A percentile compares a stretch with the other conserved stretches of the same genome.
Conservation (phyloP, 257 asterid genomes). For the Solanum tarijense region DNA sequence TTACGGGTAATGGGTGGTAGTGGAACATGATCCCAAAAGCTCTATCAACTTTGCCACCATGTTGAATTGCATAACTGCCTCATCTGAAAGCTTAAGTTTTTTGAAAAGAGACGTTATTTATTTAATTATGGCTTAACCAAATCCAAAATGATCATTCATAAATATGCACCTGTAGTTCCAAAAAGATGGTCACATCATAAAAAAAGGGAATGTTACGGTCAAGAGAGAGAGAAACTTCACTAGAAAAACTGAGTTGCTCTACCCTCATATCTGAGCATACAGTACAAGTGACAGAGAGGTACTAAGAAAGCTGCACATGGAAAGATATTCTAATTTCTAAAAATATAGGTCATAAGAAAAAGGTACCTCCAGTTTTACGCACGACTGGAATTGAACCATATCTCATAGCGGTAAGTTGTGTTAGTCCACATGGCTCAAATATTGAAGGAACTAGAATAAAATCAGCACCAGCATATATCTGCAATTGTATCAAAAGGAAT, state of each 20-base stretch:
- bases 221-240: background rate
- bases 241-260: background rate
- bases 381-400: constrained; percentile 91
- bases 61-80: background rate
- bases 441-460: constrained; percentile 91
- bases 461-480: constrained; percentile 98
- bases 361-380: constrained; percentile 94
- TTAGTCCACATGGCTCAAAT: constrained; percentile 98
- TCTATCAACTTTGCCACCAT: background rate
- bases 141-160: background rate
- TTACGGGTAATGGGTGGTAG: background rate
- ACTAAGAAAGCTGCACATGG: background rate
- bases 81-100: background rate
- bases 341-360: background rate
- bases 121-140: background rate
- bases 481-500: constrained; percentile 14
- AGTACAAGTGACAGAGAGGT: background rate
- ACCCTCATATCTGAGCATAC: background rate
- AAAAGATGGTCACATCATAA: background rate
- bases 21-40: background rate
- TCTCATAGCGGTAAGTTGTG: constrained; percentile 99
- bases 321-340: background rate
- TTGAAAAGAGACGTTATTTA: background rate
- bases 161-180: background rate
- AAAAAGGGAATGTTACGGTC: background rate